phyloP scores from a whole-genome alignment of 1,284 basidiomycete genomes.

The Austroboletus novae-zelandiae region DNA sequence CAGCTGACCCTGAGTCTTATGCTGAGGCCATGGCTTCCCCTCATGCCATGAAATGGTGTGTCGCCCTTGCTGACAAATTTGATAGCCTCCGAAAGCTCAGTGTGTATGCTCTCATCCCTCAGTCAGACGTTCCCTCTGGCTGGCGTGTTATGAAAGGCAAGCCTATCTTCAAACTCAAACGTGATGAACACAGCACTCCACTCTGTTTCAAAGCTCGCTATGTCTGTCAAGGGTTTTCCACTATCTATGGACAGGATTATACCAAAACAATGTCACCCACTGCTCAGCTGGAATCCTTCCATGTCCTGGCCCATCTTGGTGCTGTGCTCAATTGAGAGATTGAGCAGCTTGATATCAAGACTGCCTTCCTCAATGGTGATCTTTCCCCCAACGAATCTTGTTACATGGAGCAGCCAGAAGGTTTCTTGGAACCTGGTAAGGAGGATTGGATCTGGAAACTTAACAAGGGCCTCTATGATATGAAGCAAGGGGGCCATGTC shows the following conservation, averaged over 20 bases:
- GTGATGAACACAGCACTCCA: background rate
- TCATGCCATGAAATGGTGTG: too few species aligned
- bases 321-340: background rate
- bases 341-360: too few species aligned
- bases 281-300: conserved; percentile 2
- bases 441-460: background rate
- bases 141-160: background rate
- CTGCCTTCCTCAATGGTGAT: background rate
- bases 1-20: too few species aligned
- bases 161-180: conserved; percentile 1
- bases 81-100: too few species aligned
- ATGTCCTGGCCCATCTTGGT: background rate
- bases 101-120: too few species aligned
- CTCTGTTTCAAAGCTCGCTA: background rate
- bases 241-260: conserved; percentile 5
- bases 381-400: background rate
- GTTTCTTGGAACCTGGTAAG: background rate
- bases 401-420: background rate
- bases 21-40: too few species aligned
- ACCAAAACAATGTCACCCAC: background rate
- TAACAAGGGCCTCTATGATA: background rate
- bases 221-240: background rate
- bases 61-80: too few species aligned
- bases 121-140: too few species aligned
- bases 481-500: background rate